Evolutionary conservation across 2,329 filamentous ascomycete genomes (phyloP).

Genomic region (Colletotrichum orbiculare): DNA sequence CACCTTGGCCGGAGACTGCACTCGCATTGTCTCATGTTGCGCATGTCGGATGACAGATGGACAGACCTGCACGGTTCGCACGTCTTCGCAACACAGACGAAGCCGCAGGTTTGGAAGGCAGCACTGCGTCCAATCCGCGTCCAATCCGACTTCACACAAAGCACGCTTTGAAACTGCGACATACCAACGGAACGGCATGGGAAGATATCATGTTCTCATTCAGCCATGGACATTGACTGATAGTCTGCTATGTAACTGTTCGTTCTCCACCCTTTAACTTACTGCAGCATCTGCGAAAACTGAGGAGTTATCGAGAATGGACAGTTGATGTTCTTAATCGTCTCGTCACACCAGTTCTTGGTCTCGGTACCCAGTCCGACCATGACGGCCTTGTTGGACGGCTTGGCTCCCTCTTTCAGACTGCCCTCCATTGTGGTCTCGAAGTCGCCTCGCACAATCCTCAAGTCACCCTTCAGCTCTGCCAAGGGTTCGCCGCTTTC

Average conservation of each 20-base stretch:
- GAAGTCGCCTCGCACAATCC: conserved; percentile 42
- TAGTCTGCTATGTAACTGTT: neutral
- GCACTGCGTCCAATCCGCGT: too few species aligned
- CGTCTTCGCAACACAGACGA: too few species aligned
- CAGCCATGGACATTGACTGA: conserved; percentile 9
- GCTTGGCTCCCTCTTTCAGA: conserved; percentile 27
- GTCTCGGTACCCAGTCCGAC: conserved; percentile 42
- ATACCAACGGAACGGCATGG: neutral
- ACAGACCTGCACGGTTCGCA: too few species aligned
- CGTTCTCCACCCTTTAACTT: neutral
- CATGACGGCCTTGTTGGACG: conserved; percentile 40
- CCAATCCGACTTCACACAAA: too few species aligned
- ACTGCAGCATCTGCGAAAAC: conserved; percentile 29
- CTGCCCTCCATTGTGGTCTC: conserved; percentile 44
- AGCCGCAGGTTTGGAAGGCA: too few species aligned
- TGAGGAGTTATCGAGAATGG: conserved; percentile 32
- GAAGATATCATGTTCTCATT: conserved; percentile 23
- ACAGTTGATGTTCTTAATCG: conserved; percentile 43
- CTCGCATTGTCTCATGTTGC: neutral
- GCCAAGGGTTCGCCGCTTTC: conserved; percentile 41
- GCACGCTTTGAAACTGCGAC: too few species aligned
- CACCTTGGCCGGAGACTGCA: neutral
- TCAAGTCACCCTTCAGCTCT: conserved; percentile 43
- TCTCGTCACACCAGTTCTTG: conserved; percentile 43
- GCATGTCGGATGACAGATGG: neutral